Evolutionary conservation across 2,329 filamentous ascomycete genomes (phyloP).

Genomic region (Fusarium veterinarium): DNA sequence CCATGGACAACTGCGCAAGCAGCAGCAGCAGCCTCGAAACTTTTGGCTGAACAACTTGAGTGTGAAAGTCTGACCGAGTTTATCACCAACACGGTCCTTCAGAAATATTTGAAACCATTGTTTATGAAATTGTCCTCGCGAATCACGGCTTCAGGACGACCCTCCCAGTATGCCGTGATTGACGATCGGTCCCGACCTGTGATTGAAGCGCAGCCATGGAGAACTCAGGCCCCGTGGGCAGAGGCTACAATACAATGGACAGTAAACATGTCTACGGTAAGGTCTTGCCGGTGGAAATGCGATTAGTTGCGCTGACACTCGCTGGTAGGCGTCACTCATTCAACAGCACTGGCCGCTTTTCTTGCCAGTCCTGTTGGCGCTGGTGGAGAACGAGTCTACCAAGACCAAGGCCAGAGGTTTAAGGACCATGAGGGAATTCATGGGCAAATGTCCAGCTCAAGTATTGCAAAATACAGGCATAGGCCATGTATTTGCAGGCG

Average conservation of each 20-base stretch:
- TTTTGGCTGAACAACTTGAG: conserved; percentile 49
- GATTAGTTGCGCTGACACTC: neutral
- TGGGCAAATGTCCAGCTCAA: conserved; percentile 62
- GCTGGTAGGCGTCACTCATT: conserved; percentile 55
- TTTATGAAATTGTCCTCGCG: conserved; percentile 68
- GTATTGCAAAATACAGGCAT: conserved; percentile 73
- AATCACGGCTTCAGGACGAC: conserved; percentile 47
- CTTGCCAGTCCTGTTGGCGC: conserved; percentile 75
- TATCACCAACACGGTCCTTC: conserved; percentile 68
- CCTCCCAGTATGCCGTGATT: conserved; percentile 39
- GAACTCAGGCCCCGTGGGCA: conserved; percentile 31
- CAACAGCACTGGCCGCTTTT: conserved; percentile 73
- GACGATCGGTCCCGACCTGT: neutral
- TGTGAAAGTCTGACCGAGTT: conserved; percentile 48
- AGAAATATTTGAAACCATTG: conserved; percentile 72
- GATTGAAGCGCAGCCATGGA: conserved; percentile 39
- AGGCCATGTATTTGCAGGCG: conserved; percentile 74
- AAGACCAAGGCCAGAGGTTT: conserved; percentile 68
- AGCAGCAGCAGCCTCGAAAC: conserved; percentile 43
- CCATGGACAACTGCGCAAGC: conserved; percentile 54
- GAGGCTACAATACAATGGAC: conserved; percentile 62
- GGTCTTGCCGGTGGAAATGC: conserved; percentile 41
- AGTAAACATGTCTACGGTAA: conserved; percentile 62
- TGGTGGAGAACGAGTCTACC: conserved; percentile 72
- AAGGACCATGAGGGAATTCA: conserved; percentile 63